These are phyloP conservation scores for Fusarium nelsonii DNA, from an alignment of 2,329 filamentous ascomycete genomes.

Conservation along the genomic window DNA sequence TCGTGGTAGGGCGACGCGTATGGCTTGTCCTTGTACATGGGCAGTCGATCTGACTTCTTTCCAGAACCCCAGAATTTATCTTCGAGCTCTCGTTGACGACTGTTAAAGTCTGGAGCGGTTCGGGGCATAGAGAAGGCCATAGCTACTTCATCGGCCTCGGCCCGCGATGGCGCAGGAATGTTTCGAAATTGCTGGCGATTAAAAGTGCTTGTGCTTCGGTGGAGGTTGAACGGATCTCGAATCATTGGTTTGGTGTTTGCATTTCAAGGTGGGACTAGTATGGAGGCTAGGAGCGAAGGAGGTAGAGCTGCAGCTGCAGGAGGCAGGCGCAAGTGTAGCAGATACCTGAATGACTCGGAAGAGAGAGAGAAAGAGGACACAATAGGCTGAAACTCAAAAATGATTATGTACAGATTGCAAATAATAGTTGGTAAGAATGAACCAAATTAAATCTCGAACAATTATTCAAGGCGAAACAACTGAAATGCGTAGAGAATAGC, in stretches of 20 bases:
- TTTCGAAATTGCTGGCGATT: conserved; percentile 62
- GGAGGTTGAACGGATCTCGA: conserved; percentile 61
- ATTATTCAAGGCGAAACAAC: conserved; percentile 2
- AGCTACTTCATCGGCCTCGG: conserved; percentile 62
- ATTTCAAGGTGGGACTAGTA: conserved; percentile 45
- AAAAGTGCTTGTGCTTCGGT: conserved; percentile 59
- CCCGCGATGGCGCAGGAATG: conserved; percentile 62
- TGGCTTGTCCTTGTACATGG: conserved; percentile 99
- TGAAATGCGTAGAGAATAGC: not conserved
- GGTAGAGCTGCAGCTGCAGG: conserved; percentile 3
- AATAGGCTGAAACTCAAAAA: conserved; percentile 2
- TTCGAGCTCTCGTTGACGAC: conserved; percentile 73
- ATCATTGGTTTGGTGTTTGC: conserved; percentile 53
- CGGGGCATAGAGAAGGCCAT: conserved; percentile 77
- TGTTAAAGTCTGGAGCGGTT: conserved; percentile 76
- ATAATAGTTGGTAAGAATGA: conserved; percentile 9
- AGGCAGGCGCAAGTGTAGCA: not conserved
- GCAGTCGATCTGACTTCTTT: conserved; percentile 64
- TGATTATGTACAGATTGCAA: conserved; percentile 32
- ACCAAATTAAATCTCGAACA: conserved; percentile 9
- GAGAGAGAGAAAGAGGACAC: conserved; percentile 5
- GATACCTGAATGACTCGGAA: conserved; percentile 4
- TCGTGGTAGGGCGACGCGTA: conserved; percentile 71
- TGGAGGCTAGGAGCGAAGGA: not conserved
- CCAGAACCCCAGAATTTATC: conserved; percentile 73